These are phyloP conservation scores for Botryotinia calthae DNA, from an alignment of 2,329 filamentous ascomycete genomes.

Conservation along the genomic window DNA sequence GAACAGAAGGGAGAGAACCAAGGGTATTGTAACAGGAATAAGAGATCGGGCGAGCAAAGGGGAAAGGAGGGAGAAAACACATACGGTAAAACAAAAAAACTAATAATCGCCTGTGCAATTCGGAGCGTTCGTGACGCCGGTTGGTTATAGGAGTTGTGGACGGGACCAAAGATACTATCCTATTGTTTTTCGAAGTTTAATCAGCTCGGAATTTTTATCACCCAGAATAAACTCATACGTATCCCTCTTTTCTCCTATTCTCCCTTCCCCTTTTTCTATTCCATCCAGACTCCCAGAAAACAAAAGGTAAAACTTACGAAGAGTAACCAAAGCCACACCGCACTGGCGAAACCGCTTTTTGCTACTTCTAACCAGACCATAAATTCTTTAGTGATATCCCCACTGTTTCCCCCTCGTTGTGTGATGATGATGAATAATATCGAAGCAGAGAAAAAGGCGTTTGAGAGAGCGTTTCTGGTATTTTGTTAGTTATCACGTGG, in stretches of 20 bases:
- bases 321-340: not conserved
- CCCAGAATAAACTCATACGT: not conserved
- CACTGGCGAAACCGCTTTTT: not conserved
- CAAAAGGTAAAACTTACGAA: not conserved
- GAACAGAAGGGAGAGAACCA: not conserved
- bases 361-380: not conserved
- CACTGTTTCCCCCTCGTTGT: not conserved
- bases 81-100: not conserved
- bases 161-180: not conserved
- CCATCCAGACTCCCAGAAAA: not conserved
- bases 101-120: not conserved
- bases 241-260: not conserved
- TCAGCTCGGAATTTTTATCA: not conserved
- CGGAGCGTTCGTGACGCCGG: not conserved
- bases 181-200: not conserved
- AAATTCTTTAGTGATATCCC: not conserved
- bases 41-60: rapidly evolving
- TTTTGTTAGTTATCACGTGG: not conserved
- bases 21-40: rapidly evolving
- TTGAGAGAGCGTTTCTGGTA: not conserved
- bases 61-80: not conserved
- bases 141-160: not conserved
- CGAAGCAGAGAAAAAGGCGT: not conserved
- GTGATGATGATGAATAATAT: not conserved
- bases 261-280: not conserved